Base-by-base conservation (phyloP, 2,329 filamentous ascomycete species). In the Meredithiella fracta region DNA sequence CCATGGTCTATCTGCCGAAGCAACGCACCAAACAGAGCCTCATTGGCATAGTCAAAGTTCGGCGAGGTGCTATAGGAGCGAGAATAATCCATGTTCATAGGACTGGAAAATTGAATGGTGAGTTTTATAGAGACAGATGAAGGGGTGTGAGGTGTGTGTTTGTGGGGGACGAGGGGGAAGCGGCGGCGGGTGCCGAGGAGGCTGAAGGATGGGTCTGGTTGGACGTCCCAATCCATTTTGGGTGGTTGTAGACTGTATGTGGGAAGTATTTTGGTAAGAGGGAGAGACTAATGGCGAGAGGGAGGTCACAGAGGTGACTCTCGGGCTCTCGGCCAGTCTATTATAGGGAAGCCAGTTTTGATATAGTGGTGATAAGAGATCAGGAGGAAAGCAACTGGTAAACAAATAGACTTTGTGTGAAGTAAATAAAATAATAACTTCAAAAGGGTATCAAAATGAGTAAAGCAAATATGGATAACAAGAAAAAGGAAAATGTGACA, bases 1-100 rank as follows among this genome's bases (percentile, higher is more conserved):
- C 73, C 75, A 62, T 77, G 73, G 60, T 74, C 69, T 47, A 78
- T 67, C 40, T 73, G 73, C 26, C 70, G 69, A 11, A 77, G 62
- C n/a, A 78, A 63, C 1, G 69, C 73, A 38, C 71, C 68, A 61
- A 72, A 75, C 49, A 77, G 63, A n/a, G 69, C 67, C 57, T 73
- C 70, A 42, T 56, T 47, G 25, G 70, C 71, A 51, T 70, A 68
- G 15, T 67, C 63, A 50, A 78, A 69, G 34, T 62, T 63, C 2
- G 68, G 62, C 1, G 75, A 77, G 58, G 71, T 68, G 55, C 68
- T 67, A 62, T 77, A 78, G 58, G 68, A 69, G 51, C 71, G 69
- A 51, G 62, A 66, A 62, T 75, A 73, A 23, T 69, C 66, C 53
- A 69, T 68, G 47, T 70, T 67, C 50, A 71, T 63, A 5, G 72